A percentile compares a stretch with the other conserved stretches of the same genome.
Evolutionary conservation across 192 early-diverging fungal species (phyloP).

Genomic region (Coemansia sp.): DNA sequence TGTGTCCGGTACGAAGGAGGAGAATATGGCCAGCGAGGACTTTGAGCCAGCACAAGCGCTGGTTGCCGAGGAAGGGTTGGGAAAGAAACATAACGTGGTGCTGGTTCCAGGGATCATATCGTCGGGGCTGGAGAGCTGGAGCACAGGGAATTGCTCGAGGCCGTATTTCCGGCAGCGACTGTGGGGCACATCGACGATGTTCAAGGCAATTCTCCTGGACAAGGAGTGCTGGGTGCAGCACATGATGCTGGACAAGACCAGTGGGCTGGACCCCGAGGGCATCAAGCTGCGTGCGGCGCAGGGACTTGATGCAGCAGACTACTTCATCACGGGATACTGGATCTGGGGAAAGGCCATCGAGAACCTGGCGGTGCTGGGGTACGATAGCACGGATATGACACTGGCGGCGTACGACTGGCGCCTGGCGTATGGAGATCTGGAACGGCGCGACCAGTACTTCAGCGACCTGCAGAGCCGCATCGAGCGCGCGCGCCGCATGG

Average conservation of each 20-base stretch:
- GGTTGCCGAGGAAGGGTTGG: constrained; percentile 30
- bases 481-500: constrained; percentile 57
- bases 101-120: constrained; percentile 88
- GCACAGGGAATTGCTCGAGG: constrained; percentile 69
- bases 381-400: constrained; percentile 86
- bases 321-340: constrained; percentile 89
- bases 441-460: constrained; percentile 81
- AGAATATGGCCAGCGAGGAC: constrained; percentile 26
- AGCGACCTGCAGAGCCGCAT: constrained; percentile 71
- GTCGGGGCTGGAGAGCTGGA: constrained; percentile 88
- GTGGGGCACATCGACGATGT: constrained; percentile 84
- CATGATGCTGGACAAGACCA: constrained; percentile 76
- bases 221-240: constrained; percentile 85
- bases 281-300: constrained; percentile 83
- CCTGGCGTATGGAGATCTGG: constrained; percentile 72
- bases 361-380: constrained; percentile 81
- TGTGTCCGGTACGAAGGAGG: constrained; percentile 27
- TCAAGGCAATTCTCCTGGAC: constrained; percentile 80
- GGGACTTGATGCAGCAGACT: constrained; percentile 87
- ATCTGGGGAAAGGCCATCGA: constrained; percentile 82
- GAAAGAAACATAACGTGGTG: constrained; percentile 61
- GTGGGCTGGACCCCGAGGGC: constrained; percentile 81
- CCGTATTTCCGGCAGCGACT: constrained; percentile 85
- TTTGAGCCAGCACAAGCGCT: constrained; percentile 48
- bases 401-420: constrained; percentile 91